Conservation (phyloP, 768 basidiomycete species). For the Termitomyces sp. region DNA sequence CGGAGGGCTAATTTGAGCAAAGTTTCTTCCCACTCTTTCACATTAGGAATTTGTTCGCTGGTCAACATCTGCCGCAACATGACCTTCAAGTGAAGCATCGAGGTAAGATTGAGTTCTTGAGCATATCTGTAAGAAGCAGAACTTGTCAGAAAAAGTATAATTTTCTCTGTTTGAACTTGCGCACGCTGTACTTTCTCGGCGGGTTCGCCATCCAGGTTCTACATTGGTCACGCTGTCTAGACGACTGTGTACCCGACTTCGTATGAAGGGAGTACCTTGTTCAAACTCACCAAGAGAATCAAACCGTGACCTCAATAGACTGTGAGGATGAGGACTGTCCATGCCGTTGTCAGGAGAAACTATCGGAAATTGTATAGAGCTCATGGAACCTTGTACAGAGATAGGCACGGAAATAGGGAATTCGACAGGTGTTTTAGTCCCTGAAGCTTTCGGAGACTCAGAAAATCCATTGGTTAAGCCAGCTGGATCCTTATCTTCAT, state of each 20-base stretch:
- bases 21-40: constrained; percentile 84
- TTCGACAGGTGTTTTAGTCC: constrained; percentile 48
- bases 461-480: constrained; percentile 38
- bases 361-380: constrained; percentile 77
- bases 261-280: constrained; percentile 68
- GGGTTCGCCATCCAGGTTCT: constrained; percentile 80
- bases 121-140: constrained; percentile 57
- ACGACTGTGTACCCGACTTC: constrained; percentile 80
- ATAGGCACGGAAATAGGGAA: constrained; percentile 53
- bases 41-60: constrained; percentile 74
- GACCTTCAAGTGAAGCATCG: constrained; percentile 83
- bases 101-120: constrained; percentile 77
- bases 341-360: constrained; percentile 67
- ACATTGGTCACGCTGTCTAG: constrained; percentile 48
- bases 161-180: constrained; percentile 24
- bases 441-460: constrained; percentile 35
- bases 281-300: constrained; percentile 74
- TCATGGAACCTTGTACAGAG: constrained; percentile 45
- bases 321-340: constrained; percentile 50
- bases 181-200: constrained; percentile 87
- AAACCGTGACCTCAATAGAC: constrained; percentile 53
- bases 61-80: constrained; percentile 91
- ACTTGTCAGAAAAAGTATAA: background rate
- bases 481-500: constrained; percentile 66
- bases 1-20: constrained; percentile 78